Percentiles rank a stretch among this genome's conserved stretches.
phyloP scores from a whole-genome alignment of 192 early-diverging fungal genomes.

The Mortierella hygrophila region DNA sequence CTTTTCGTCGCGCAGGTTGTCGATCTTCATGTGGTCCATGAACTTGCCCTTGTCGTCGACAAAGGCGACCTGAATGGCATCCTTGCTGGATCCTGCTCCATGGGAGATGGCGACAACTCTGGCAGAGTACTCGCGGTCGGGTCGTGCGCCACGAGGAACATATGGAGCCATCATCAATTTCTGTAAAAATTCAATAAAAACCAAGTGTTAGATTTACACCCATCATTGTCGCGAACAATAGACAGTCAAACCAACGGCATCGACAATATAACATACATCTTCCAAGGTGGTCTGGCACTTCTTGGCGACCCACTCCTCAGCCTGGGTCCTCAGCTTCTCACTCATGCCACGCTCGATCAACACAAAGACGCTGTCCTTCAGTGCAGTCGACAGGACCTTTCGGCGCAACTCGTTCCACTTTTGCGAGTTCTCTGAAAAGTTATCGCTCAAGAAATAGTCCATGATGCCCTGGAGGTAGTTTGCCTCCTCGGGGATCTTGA shows the following conservation, averaged over 20 bases:
- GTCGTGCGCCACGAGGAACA: conserved; percentile 48
- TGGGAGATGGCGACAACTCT: conserved; percentile 78
- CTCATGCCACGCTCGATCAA: conserved; percentile 80
- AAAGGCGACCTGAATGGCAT: conserved; percentile 72
- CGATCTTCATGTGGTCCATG: conserved; percentile 73
- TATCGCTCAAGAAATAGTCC: conserved; percentile 70
- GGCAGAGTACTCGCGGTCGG: conserved; percentile 64
- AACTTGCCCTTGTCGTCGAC: conserved; percentile 84
- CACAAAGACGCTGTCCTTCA: conserved; percentile 78
- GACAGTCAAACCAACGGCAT: neutral
- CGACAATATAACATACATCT: conserved; percentile 22
- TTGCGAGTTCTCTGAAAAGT: conserved; percentile 68
- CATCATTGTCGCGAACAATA: neutral
- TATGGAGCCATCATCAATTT: conserved; percentile 76
- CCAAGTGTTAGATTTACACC: neutral
- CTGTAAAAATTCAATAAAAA: conserved; percentile 27
- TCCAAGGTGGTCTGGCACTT: conserved; percentile 76
- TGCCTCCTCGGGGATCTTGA: conserved; percentile 64
- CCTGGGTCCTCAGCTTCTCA: conserved; percentile 79
- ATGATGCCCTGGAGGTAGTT: conserved; percentile 64
- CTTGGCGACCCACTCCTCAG: conserved; percentile 77
- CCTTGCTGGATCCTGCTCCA: conserved; percentile 75
- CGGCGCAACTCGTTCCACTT: conserved; percentile 86
- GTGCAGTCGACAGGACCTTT: conserved; percentile 69
- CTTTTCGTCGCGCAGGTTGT: conserved; percentile 63